Base-by-base conservation (phyloP, 1,284 basidiomycete species). In the Ceratobasidium sp. region DNA sequence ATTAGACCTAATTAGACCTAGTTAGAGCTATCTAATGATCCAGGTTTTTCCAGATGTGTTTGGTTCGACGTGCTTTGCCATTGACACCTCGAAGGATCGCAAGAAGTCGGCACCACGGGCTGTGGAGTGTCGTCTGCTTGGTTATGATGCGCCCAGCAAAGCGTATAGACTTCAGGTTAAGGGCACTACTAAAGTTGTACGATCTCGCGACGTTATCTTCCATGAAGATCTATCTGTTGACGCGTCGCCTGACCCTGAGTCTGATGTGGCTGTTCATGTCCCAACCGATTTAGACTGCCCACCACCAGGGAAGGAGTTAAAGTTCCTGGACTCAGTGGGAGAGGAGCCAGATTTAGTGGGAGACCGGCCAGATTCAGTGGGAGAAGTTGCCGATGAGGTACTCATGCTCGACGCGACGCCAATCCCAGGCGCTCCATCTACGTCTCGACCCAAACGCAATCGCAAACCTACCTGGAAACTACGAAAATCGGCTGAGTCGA, bases 191-290 rank as follows among this genome's bases (percentile, higher is more conserved):
- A 63, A 67, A 44, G 58, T 80, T 20, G n/a, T 73, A 7, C 15
- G 28, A 1, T 68, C 64, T 3, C 69, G 72, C 33, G 71, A 80
- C 55, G 79, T 80, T 20, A 44, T 70, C 12, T 80, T 80, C 46
- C 46, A 78, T 51, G 79, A 80, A 46, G 46, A 23, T 26, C n/a
- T 33, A 2, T 26, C 66, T 7, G 15, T 77, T n/a, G 44, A 77
- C 5, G 39, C 20, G 10, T 66, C 58, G 44, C 28, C 60, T 23
- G 26, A 51, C 49, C 33, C 26, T 53, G 28, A 49, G 10, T 49
- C 46, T 12, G 18, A 10, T 18, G 12, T 49, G 10, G 46, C 51
- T 13, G 46, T 33, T 13, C 33, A 33, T 33, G 33, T 33, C 33
- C 70, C 56, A 1, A 33, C 40, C 3, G 33, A 56, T 40, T 26